Conservation (phyloP, 768 basidiomycete genomes). For the Leccinum broughii region DNA sequence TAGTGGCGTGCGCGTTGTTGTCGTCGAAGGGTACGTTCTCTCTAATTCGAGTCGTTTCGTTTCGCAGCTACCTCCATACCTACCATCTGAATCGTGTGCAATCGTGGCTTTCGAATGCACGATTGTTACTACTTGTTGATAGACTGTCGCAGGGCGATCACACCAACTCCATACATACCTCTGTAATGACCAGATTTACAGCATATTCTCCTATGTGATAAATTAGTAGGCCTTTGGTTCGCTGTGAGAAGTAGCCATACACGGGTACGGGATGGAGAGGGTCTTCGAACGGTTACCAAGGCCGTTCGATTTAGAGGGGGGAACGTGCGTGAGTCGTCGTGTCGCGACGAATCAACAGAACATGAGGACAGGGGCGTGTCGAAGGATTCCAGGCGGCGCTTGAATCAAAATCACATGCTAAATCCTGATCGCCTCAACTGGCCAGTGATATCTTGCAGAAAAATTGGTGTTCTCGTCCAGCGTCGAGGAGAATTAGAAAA, state of each 20-base stretch:
- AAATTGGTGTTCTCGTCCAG: no score
- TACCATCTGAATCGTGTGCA: neutral
- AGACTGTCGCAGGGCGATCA: neutral
- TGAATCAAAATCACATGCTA: neutral
- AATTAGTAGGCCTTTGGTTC: neutral
- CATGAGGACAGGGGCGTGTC: neutral
- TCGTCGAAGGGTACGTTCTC: neutral
- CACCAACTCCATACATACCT: neutral
- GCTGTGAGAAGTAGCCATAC: neutral
- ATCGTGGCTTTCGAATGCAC: neutral
- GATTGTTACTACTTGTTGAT: neutral
- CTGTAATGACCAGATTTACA: neutral
- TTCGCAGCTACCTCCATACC: neutral
- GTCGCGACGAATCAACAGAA: neutral
- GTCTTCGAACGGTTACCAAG: no score
- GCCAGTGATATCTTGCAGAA: neutral
- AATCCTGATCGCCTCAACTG: neutral
- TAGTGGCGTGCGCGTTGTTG: neutral
- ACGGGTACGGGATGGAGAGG: neutral
- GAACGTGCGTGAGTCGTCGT: no score
- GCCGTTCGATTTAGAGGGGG: neutral
- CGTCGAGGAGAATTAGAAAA: neutral
- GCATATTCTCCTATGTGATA: neutral
- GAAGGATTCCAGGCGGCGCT: neutral
- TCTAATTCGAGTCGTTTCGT: neutral